Base-by-base conservation (phyloP, 2,329 filamentous ascomycete genomes). In the Botrytis galanthina region DNA sequence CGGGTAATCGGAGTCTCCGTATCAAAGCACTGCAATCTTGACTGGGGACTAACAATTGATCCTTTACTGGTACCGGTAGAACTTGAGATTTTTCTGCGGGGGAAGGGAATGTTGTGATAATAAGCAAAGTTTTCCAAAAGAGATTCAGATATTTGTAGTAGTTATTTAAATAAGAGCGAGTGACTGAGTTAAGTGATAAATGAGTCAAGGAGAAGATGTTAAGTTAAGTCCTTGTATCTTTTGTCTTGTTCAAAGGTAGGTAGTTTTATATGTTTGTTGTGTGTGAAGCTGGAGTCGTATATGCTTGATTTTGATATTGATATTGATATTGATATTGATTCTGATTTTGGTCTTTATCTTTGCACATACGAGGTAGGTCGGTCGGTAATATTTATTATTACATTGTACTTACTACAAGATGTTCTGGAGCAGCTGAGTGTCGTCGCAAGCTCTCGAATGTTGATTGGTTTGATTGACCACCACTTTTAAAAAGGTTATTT, bases 371-470 rank as follows among this genome's bases (percentile, higher is more conserved):
- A 18, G 42, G 42, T 44, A 18, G 42, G 42, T 44, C 37, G 26
- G 26, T 14, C n/a, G 12, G 48, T 54, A 54, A 54, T 54, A 54
- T n/a, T 7, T 54, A 54, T 54, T n/a, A 54, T 54, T 54, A 14
- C 48, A n/a, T 54, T 54, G 12, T 57, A 18, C n/a, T 18, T 57
- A 18, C n/a, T 18, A 18, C 9, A 12, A 20, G n/a, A 39, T 22
- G 66, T 59, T 42, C 32, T 69, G 62, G 64, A 70, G 71, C 71
- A 62, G 71, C 71, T 73, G 72, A 64, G n/a, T 48, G 72, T 60
- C 57, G 57, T 71, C 57, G 69, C 57, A 71, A 71, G 69, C 42
- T n/a, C 22, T 42, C 7, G 22, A 26, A n/a, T 42, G 37, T 35
- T 62, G 42, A 63, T 51, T 71, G 57, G 57, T 29, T 51, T 59